Base-by-base conservation (phyloP, 345 rosid genomes). In the Hibiscus tridactylites region DNA sequence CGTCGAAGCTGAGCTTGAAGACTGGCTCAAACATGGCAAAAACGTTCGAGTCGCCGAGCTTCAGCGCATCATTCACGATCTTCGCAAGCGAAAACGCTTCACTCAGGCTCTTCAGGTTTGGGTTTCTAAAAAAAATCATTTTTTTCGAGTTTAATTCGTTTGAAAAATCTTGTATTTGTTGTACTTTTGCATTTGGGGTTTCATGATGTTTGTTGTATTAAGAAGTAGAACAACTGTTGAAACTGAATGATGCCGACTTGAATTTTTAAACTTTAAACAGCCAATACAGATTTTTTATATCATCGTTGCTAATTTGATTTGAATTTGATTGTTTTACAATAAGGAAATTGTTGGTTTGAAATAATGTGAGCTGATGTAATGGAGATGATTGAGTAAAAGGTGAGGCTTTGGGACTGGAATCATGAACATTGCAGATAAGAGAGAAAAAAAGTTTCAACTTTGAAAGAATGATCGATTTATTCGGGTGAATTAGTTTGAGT, bases 21-120 rank as follows among this genome's bases (percentile, higher is more conserved):
- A 61, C 73, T 93, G 97, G 97, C 78, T 86, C 53, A 79, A 73
- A 67, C 24, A 74, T 68, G 96, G 97, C 28, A 83, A 85, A 68
- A 87, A 73, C 39, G 81, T 91, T 64, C 81, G 86, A n/a, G 80
- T 93, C 62, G 91, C 82, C 0, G 98, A 91, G 88, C 86, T 93
- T 75, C 86, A 89, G 71, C 96, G 94, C 57, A 86, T 93, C 50
- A 77, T 93, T 67, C 92, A 78, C n/a, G 97, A 93, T 58, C 86
- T 91, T 65, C 96, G 97, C 61, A 78, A 81, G 81, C 86, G 96
- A 61, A 88, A 84, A 71, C 91, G 98, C 54, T 93, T 81, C 83
- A 56, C 79, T 73, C 98, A 93, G 58, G 94, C 98, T 33, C 91
- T 93, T 24, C 86, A 93, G 97, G 95, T 90, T 60, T 60, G 83